Conservation (phyloP, 805 yeast genomes). For the Komagataella ulmi region DNA sequence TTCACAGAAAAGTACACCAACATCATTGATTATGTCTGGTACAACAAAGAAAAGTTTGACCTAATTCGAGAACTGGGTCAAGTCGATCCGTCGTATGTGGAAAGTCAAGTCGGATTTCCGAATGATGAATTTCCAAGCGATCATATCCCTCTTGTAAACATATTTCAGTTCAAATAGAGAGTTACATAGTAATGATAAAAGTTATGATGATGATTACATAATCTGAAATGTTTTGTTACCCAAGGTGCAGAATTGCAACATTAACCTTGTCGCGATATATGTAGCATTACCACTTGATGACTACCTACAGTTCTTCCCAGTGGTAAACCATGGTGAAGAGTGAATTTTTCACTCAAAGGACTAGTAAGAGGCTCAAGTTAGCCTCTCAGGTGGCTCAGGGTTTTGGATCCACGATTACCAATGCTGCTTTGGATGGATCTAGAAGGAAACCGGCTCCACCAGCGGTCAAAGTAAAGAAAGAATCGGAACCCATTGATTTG, state of each 20-base stretch:
- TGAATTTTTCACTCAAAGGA: background rate
- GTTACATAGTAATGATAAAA: background rate
- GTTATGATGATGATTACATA: background rate
- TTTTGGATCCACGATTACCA: background rate
- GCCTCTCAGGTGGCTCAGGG: background rate
- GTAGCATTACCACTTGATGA: background rate
- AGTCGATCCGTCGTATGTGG: conserved; percentile 20
- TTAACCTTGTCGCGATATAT: background rate
- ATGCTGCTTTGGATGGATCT: background rate
- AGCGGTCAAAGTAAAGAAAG: conserved; percentile 4
- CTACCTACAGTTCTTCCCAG: background rate
- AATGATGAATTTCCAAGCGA: conserved; percentile 48
- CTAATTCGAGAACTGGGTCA: conserved; percentile 39
- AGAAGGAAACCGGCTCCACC: background rate
- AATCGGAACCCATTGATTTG: conserved; percentile 2
- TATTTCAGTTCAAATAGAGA: conserved; percentile 9
- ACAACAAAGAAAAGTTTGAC: conserved; percentile 23
- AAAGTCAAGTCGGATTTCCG: conserved; percentile 29
- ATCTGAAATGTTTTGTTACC: background rate
- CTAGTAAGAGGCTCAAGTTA: background rate
- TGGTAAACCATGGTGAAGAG: background rate
- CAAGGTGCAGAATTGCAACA: background rate
- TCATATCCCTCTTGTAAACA: conserved; percentile 27
- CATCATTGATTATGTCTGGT: conserved; percentile 49
- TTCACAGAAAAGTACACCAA: conserved; percentile 36